Evolutionary conservation across 257 asterid genomes (phyloP).

Genomic region (Scutellaria barbata): DNA sequence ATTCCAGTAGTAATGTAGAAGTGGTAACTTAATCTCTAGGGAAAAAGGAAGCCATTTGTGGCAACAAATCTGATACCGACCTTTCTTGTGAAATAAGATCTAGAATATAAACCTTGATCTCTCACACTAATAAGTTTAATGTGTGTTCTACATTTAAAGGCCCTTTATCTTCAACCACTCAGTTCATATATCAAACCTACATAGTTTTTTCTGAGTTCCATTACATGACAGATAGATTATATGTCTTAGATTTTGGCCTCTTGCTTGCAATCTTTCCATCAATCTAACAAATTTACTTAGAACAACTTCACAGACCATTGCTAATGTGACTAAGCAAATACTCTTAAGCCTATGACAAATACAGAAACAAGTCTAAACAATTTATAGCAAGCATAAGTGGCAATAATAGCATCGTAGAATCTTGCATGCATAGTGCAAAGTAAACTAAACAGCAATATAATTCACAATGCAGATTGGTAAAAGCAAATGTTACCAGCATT

Average conservation of each 20-base stretch:
- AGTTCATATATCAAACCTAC: background rate
- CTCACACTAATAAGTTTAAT: background rate
- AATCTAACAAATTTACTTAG: background rate
- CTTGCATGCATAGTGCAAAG: conserved; percentile 19
- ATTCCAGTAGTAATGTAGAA: no score
- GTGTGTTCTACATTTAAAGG: background rate
- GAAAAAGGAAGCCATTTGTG: no score
- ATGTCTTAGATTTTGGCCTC: background rate
- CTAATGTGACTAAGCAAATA: background rate
- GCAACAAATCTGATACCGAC: background rate
- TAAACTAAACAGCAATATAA: background rate
- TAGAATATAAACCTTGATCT: background rate
- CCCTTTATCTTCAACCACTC: background rate
- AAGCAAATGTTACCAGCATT: conserved; percentile 36
- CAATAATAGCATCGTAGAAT: conserved; percentile 11
- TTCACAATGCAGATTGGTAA: background rate
- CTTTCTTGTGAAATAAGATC: background rate
- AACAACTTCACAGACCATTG: background rate
- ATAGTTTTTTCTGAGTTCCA: background rate
- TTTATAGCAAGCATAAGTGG: background rate
- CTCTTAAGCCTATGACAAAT: conserved; percentile 5
- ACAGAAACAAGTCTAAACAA: background rate
- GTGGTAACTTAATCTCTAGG: no score
- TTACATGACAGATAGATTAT: background rate
- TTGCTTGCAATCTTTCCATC: background rate